Percentiles rank a stretch among this genome's conserved stretches.
phyloP scores from a whole-genome alignment of 2,329 filamentous ascomycete species.

The Fusarium napiforme region DNA sequence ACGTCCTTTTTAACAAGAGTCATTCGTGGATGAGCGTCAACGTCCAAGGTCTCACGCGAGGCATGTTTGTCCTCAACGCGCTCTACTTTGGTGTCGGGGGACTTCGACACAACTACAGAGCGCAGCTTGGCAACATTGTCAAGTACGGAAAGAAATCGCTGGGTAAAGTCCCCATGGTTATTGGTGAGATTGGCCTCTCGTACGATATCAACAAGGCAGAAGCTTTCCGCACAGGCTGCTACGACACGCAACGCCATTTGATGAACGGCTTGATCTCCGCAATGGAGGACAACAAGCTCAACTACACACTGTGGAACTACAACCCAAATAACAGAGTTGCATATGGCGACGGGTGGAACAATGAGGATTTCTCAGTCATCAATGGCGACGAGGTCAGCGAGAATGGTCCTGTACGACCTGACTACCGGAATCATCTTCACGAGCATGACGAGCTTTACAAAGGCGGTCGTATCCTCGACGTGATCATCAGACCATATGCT shows the following conservation, averaged over 20 bases:
- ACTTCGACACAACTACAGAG: constrained; percentile 52
- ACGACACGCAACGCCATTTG: constrained; percentile 53
- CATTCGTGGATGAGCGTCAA: constrained; percentile 53
- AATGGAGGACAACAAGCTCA: constrained; percentile 54
- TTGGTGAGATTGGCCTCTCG: constrained; percentile 55
- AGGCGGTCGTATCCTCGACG: constrained; percentile 52
- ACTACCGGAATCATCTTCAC: constrained; percentile 49
- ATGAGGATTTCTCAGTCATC: constrained; percentile 56
- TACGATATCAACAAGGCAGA: constrained; percentile 53
- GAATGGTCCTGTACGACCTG: constrained; percentile 40
- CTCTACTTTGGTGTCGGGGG: constrained; percentile 54
- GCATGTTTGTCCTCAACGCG: constrained; percentile 54
- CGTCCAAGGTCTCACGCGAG: constrained; percentile 54
- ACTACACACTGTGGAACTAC: constrained; percentile 55
- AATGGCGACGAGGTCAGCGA: constrained; percentile 49
- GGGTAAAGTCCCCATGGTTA: constrained; percentile 50
- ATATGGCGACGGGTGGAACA: constrained; percentile 57
- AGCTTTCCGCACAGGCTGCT: constrained; percentile 52
- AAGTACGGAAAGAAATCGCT: constrained; percentile 48
- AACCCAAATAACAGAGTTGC: constrained; percentile 53
- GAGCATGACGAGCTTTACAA: constrained; percentile 52
- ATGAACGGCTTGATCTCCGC: constrained; percentile 53
- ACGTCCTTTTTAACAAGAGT: constrained; percentile 53
- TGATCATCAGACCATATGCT: constrained; percentile 55
- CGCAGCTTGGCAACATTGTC: constrained; percentile 52